A percentile compares a stretch with the other conserved stretches of the same genome.
Conservation (phyloP, 129 eudicot genomes). For the Saussurea involucrata region DNA sequence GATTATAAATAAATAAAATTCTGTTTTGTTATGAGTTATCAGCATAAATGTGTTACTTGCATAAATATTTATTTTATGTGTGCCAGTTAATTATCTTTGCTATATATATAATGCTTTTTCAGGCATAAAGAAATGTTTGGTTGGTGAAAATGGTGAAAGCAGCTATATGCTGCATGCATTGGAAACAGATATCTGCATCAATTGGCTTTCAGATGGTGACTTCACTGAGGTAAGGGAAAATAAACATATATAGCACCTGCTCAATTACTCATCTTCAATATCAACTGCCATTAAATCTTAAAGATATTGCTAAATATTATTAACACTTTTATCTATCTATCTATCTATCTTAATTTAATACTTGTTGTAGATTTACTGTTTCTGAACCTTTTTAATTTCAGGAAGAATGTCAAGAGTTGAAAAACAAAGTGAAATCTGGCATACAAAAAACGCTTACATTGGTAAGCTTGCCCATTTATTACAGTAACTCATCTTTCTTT, state of each 20-base stretch:
- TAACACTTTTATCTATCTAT: too few species aligned
- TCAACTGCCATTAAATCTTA: too few species aligned
- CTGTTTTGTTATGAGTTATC: too few species aligned
- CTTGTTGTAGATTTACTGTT: too few species aligned
- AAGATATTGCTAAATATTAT: too few species aligned
- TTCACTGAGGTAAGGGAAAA: conserved; percentile 70
- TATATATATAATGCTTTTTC: conserved; percentile 15
- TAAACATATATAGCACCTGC: too few species aligned
- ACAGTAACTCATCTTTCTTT: background rate
- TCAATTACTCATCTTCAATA: too few species aligned
- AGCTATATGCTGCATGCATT: conserved; percentile 40
- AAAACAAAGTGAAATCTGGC: conserved; percentile 52
- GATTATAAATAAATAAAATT: background rate
- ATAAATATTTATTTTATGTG: too few species aligned
- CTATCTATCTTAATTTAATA: too few species aligned
- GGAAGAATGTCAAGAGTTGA: conserved; percentile 80
- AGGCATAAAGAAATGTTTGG: conserved; percentile 43
- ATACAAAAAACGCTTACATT: conserved; percentile 55
- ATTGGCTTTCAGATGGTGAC: conserved; percentile 57
- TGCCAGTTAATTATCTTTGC: background rate
- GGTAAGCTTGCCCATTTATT: conserved; percentile 37
- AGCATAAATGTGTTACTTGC: too few species aligned
- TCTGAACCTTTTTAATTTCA: conserved; percentile 19
- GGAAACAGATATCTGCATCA: conserved; percentile 40
- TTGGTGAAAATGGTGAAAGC: conserved; percentile 34